Conservation (phyloP, 2,329 filamentous ascomycete genomes). For the Pestalotiopsis sp. region DNA sequence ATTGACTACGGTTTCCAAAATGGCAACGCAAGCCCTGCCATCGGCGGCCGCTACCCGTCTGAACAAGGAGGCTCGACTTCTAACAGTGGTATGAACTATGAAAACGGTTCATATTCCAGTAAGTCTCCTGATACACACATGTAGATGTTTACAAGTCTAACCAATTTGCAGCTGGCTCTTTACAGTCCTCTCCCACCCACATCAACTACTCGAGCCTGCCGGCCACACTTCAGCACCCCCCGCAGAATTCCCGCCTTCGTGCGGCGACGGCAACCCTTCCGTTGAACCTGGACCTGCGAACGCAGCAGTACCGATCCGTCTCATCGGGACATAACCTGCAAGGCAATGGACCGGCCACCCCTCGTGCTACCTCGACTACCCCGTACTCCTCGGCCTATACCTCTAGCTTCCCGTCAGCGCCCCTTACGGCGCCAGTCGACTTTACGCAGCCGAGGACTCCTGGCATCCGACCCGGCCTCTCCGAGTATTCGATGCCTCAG, state of each 20-base stretch:
- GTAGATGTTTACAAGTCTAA: background rate
- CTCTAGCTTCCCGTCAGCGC: slow-evolving; percentile 55
- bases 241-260: slow-evolving; percentile 50
- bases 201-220: slow-evolving; percentile 51
- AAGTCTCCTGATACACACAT: slow-evolving; percentile 27
- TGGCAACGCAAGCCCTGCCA: slow-evolving; percentile 47
- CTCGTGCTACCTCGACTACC: slow-evolving; percentile 41
- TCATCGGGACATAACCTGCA: slow-evolving; percentile 31
- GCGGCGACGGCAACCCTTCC: slow-evolving; percentile 43
- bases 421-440: slow-evolving; percentile 56
- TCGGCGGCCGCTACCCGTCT: slow-evolving; percentile 52
- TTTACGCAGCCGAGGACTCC: slow-evolving; percentile 51
- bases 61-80: slow-evolving; percentile 47
- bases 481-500: slow-evolving; percentile 56
- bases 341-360: slow-evolving; percentile 32
- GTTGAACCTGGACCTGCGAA: slow-evolving; percentile 32
- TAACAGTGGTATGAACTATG: slow-evolving; percentile 49
- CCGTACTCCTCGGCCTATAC: slow-evolving; percentile 50
- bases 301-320: slow-evolving; percentile 33
- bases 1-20: slow-evolving; percentile 60
- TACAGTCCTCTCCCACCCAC: slow-evolving; percentile 51
- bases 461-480: slow-evolving; percentile 35
- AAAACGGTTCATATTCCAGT: slow-evolving; percentile 57
- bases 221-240: slow-evolving; percentile 44
- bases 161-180: slow-evolving; percentile 41